Conservation (phyloP, 257 asterid genomes). For the Penstemon davidsonii region DNA sequence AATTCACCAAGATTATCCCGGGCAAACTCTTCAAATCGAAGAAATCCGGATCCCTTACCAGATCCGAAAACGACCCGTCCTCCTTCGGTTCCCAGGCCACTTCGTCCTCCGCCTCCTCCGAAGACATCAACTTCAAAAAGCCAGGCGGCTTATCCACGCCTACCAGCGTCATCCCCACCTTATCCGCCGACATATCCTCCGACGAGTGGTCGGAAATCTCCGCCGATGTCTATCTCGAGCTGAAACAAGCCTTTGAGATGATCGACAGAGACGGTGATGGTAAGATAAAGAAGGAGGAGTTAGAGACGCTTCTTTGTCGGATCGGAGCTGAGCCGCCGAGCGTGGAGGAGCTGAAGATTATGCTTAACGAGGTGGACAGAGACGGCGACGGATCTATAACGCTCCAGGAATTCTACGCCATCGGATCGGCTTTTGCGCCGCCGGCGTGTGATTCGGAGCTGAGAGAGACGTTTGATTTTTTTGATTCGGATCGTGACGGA, state of each 20-base stretch:
- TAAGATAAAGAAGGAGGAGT: conserved; percentile 53
- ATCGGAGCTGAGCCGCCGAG: conserved; percentile 63
- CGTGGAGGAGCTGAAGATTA: conserved; percentile 47
- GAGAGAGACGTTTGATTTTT: conserved; percentile 65
- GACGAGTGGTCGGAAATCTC: conserved; percentile 53
- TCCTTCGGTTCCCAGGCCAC: conserved; percentile 46
- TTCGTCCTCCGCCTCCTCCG: conserved; percentile 42
- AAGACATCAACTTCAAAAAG: conserved; percentile 32
- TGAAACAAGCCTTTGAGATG: conserved; percentile 66
- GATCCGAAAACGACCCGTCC: conserved; percentile 47
- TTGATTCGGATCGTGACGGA: conserved; percentile 83
- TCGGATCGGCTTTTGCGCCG: conserved; percentile 63
- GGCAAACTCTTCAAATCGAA: conserved; percentile 42
- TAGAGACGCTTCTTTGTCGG: conserved; percentile 47
- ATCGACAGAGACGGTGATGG: conserved; percentile 78
- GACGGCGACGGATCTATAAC: conserved; percentile 79
- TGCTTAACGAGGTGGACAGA: conserved; percentile 63
- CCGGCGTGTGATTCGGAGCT: conserved; percentile 54
- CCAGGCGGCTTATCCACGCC: conserved; percentile 52
- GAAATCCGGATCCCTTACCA: conserved; percentile 42
- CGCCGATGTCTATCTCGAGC: conserved; percentile 37
- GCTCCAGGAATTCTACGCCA: conserved; percentile 51
- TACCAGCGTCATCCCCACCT: conserved; percentile 66
- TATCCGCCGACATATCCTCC: conserved; percentile 35
- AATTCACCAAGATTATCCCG: conserved; percentile 44